Evolutionary conservation across 306 rosid genomes (phyloP).

Genomic region (Arachis hypogaea): DNA sequence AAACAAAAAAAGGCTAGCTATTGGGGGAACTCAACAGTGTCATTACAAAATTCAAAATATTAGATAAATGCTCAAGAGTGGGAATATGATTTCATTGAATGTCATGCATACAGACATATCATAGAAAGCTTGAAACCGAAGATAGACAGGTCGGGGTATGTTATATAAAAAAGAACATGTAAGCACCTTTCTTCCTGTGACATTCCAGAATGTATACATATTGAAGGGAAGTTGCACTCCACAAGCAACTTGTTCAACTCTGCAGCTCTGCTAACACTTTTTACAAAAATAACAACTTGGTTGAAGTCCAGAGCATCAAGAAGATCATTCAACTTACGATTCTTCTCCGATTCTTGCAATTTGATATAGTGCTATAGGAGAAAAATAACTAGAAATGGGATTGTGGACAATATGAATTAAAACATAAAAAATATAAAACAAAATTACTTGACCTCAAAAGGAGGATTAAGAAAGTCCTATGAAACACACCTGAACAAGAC

Average conservation of each 20-base stretch:
- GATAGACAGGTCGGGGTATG: constrained; percentile 3
- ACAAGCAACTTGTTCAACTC: constrained; percentile 77
- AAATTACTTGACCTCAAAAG: constrained; percentile 1
- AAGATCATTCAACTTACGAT: constrained; percentile 77
- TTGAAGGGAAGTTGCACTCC: constrained; percentile 76
- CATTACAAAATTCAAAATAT: neutral
- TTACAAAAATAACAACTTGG: constrained; percentile 79
- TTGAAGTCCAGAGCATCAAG: constrained; percentile 84
- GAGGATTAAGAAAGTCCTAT: neutral
- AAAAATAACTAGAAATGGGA: neutral
- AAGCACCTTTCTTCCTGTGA: constrained; percentile 79
- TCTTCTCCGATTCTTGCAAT: constrained; percentile 69
- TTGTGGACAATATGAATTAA: constrained; percentile 15
- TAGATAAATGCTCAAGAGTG: too few relatives aligned
- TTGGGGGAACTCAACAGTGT: neutral
- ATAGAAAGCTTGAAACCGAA: neutral
- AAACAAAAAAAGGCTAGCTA: too few relatives aligned
- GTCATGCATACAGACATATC: neutral
- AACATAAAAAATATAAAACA: neutral
- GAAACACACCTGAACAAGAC: constrained; percentile 67
- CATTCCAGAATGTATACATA: constrained; percentile 85
- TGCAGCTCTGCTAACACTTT: constrained; percentile 72
- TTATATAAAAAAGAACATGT: constrained; percentile 13
- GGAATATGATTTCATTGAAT: neutral
- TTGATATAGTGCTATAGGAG: constrained; percentile 68